Base-by-base conservation (phyloP, 2,329 filamentous ascomycete genomes). In the Stachybotrys elegans region DNA sequence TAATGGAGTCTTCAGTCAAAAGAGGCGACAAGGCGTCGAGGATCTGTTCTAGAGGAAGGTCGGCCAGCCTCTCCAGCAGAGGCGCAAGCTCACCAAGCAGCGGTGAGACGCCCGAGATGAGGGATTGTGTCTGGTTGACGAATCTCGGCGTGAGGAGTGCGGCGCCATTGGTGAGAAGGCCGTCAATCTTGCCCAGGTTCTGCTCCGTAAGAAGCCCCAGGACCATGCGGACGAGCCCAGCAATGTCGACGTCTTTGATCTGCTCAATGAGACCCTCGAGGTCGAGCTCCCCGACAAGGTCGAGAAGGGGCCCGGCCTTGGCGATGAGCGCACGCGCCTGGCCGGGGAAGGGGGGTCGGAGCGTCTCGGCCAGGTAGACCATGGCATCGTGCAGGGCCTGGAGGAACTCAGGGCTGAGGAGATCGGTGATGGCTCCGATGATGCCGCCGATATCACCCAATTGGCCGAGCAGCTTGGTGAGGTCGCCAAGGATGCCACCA, bases 331-430 rank as follows among this genome's bases (percentile, higher is more conserved):
- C 43, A 46, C 58, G 42, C 51, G 58, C 52, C 48, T 64, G 46
- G 23, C 51, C 50, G 13, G 66, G 61, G 5, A 58, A 61, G 3
- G 69, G 69, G 2, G 67, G 66, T 31, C 55, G 48, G n/a, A 71
- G 53, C 1, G 65, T 65, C 6, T 54, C 51, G 7, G 61, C 59
- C 7, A 72, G 62, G 47, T 68, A 65, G 22, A 68, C 51, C 51
- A 71, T 63, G 19, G 64, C 62, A 56, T 71, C 67, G 41, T 68
- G 65, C 4, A 70, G 42, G 1, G 59, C 64, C 11, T 68, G 47
- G 14, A 72, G 50, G 43, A 72, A 71, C 37, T 71, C 62, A 2
- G 59, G 50, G 14, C 52, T 67, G 3, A 69, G 48, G 1, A 71
- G 53, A 14, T 54, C 42, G 14, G 53, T 41, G 7, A 68, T 42